A percentile compares a stretch with the other conserved stretches of the same genome.
Evolutionary conservation across 1,139 yeast genomes (phyloP).

Genomic region (Yamadazyma blattariae): DNA sequence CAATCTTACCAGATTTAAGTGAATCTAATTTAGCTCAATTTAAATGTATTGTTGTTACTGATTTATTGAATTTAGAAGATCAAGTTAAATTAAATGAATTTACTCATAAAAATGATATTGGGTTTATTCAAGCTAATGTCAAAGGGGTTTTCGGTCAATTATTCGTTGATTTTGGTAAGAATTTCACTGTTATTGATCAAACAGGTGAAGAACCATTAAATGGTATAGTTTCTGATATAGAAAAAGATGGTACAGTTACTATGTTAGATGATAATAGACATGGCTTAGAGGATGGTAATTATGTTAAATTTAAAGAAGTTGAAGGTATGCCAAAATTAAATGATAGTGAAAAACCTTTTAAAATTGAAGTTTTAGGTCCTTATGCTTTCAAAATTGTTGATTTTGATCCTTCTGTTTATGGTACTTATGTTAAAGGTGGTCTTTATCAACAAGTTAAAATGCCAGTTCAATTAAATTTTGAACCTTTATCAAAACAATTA

Average conservation of each 20-base stretch:
- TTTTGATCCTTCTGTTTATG: constrained; percentile 45
- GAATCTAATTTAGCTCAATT: constrained; percentile 51
- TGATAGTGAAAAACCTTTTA: constrained; percentile 62
- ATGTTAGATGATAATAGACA: constrained; percentile 91
- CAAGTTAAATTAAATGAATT: constrained; percentile 73
- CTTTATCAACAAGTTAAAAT: constrained; percentile 88
- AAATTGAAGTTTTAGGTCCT: constrained; percentile 88
- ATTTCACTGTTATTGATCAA: constrained; percentile 76
- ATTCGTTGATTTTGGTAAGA: constrained; percentile 86
- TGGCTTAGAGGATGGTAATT: constrained; percentile 90
- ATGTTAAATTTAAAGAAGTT: constrained; percentile 84
- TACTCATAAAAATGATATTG: constrained; percentile 72
- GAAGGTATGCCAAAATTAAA: constrained; percentile 69
- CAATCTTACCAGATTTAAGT: constrained; percentile 56
- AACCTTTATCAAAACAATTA: constrained; percentile 64
- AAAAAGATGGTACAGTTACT: constrained; percentile 85
- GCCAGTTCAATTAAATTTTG: constrained; percentile 63
- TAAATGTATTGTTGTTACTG: constrained; percentile 84
- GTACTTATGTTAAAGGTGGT: constrained; percentile 80
- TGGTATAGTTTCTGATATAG: constrained; percentile 88
- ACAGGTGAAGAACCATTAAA: constrained; percentile 90
- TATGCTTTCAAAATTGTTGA: constrained; percentile 70
- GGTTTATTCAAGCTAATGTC: constrained; percentile 77
- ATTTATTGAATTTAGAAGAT: constrained; percentile 61
- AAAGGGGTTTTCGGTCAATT: constrained; percentile 87